Evolutionary conservation across 352 stramenopile species (phyloP), one percentile per base, ranked within the genome.

Genomic region (Aphanomyces stellatus): DNA sequence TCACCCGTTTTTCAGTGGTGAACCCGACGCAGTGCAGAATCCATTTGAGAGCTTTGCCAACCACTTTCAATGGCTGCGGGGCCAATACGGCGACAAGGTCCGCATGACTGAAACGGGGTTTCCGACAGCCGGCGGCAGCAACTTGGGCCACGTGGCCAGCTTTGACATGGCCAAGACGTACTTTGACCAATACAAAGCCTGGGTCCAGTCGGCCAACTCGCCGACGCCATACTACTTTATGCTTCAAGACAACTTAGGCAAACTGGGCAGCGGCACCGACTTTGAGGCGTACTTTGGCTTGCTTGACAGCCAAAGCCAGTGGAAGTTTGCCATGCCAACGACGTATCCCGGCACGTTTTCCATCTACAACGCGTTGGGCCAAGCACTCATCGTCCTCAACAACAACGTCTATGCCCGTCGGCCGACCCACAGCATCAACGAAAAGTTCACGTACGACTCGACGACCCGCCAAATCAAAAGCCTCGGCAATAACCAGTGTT

Each of bases 1-100:
- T 51, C 87, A 89, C 72, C 79, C 81, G 42, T 89, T 89, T 68
- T 88, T 88, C 75, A 87, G 33, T 25, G 55, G 55, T 31, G 35
- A 6, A 13, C 55, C 81, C 11, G 35, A 73, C 2, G 77, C 74
- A 22, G 59, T 42, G 43, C 37, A 69, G 42, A 53, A 22, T 1
- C 64, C 77, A 4, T 70, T 87, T 27, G 69, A 82, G 15, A 83
- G 82, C 71, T 74, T 87, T 11, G 28, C 84, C 69, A 60, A 62
- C 25, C 81, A 87, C 68, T 87, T 70, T 65, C 19, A 71, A 31
- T 71, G 82, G 53, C 65, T 87, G 24, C 69, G 51, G 3, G 42
- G 43, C 62, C 79, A 81, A 62, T 85, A 76, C 69, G 49, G 69
- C 37, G 60, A 53, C 34, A 86, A 80, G 69, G 27, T 81, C 28